Conservation (phyloP, 1,139 yeast species). For the Debaryomycetaceae sp. region DNA sequence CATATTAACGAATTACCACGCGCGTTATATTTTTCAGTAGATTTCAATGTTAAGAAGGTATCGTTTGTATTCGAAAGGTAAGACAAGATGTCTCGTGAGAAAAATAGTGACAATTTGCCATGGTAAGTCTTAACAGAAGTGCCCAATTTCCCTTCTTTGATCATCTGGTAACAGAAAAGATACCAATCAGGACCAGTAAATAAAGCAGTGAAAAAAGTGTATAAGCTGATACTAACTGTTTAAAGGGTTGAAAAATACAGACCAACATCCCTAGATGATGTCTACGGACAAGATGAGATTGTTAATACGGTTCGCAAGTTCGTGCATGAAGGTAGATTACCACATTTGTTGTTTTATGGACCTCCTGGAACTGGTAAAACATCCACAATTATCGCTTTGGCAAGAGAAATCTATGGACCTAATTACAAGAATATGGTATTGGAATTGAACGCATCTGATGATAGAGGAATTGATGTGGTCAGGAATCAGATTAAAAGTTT, state of each 20-base stretch:
- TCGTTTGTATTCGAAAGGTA: neutral
- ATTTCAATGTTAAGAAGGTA: neutral
- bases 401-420: constrained; percentile 85
- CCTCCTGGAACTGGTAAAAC: constrained; percentile 99
- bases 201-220: no score
- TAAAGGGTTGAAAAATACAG: constrained; percentile 92
- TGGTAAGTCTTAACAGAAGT: constrained; percentile 30
- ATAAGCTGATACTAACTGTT: constrained; percentile 20
- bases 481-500: constrained; percentile 81
- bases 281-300: constrained; percentile 86
- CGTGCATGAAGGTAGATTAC: constrained; percentile 77
- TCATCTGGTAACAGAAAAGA: no score
- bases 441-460: constrained; percentile 86
- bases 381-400: constrained; percentile 86
- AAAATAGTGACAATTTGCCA: constrained; percentile 29
- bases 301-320: constrained; percentile 80
- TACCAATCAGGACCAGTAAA: no score
- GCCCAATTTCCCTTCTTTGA: no score
- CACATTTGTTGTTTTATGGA: constrained; percentile 89
- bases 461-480: constrained; percentile 83
- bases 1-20: neutral
- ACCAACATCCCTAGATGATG: constrained; percentile 78
- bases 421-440: constrained; percentile 84
- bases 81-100: neutral
- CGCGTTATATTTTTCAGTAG: neutral